These are phyloP conservation scores for Talaromyces sp. DNA, from an alignment of 2,329 filamentous ascomycete species.

Conservation along the genomic window DNA sequence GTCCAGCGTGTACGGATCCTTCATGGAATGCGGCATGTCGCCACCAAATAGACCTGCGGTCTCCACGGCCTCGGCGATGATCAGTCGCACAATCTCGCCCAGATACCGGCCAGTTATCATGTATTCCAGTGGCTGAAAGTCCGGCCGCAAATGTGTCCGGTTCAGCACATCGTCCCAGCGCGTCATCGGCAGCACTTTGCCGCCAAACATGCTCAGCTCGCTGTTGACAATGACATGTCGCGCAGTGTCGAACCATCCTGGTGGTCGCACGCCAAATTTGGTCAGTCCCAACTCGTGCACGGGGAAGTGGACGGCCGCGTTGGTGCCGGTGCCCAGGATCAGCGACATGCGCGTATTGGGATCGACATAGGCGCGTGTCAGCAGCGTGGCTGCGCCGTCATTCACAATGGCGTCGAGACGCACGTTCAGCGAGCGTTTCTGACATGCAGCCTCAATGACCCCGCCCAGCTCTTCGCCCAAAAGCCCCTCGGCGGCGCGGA, in stretches of 20 bases:
- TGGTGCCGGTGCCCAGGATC: slow-evolving; percentile 60
- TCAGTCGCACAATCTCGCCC: slow-evolving; percentile 57
- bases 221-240: slow-evolving; percentile 59
- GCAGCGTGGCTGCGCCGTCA: slow-evolving; percentile 55
- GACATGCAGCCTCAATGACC: slow-evolving; percentile 55
- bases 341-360: slow-evolving; percentile 56
- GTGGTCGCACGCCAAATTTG: slow-evolving; percentile 52
- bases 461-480: slow-evolving; percentile 55
- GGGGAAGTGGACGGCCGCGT: slow-evolving; percentile 58
- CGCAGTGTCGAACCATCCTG: slow-evolving; percentile 51
- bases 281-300: slow-evolving; percentile 46
- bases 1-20: slow-evolving; percentile 54
- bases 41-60: slow-evolving; percentile 52
- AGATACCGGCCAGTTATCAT: slow-evolving; percentile 59
- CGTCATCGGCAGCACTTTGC: slow-evolving; percentile 51
- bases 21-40: slow-evolving; percentile 49
- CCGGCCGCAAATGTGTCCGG: slow-evolving; percentile 49
- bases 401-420: slow-evolving; percentile 59
- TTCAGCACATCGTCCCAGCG: slow-evolving; percentile 59
- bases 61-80: slow-evolving; percentile 55
- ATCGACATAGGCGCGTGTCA: slow-evolving; percentile 58
- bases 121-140: slow-evolving; percentile 62
- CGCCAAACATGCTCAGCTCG: slow-evolving; percentile 61
- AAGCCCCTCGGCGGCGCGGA: slow-evolving; percentile 53
- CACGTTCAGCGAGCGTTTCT: slow-evolving; percentile 49